A percentile compares a stretch with the other conserved stretches of the same genome.
Conservation (phyloP, 2,329 filamentous ascomycete genomes). For the Fusarium graminum region DNA sequence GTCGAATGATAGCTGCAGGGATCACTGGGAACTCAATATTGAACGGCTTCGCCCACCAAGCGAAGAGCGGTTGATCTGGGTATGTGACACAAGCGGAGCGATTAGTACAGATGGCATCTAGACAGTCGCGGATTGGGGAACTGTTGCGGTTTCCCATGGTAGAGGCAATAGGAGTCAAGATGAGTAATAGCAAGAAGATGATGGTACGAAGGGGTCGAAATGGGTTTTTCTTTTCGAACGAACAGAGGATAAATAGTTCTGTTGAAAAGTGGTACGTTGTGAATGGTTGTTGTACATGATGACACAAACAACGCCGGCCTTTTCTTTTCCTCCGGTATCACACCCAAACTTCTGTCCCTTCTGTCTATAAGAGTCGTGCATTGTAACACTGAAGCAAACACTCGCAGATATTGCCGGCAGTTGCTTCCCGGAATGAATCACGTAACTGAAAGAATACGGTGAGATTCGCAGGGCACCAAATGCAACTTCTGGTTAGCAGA, state of each 20-base stretch:
- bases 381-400: not conserved
- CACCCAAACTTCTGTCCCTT: not conserved
- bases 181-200: too few relatives aligned
- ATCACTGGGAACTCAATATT: conserved; percentile 64
- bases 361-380: not conserved
- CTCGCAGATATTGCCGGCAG: not conserved
- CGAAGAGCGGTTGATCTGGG: conserved; percentile 58
- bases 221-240: not conserved
- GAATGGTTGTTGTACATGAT: not conserved
- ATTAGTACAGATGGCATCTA: conserved; percentile 61
- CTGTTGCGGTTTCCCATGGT: conserved; percentile 61
- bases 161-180: not conserved
- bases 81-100: conserved; percentile 62
- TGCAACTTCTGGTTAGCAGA: too few relatives aligned
- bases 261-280: not conserved
- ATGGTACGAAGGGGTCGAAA: not conserved
- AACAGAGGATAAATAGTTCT: not conserved
- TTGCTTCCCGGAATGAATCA: not conserved
- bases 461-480: too few relatives aligned
- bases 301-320: not conserved
- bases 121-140: conserved; percentile 59
- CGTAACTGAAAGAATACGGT: too few relatives aligned
- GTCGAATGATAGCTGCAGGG: conserved; percentile 69
- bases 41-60: conserved; percentile 65
- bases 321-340: not conserved